phyloP scores from a whole-genome alignment of 495 filamentous ascomycete species.

The Gamarada debralockiae region DNA sequence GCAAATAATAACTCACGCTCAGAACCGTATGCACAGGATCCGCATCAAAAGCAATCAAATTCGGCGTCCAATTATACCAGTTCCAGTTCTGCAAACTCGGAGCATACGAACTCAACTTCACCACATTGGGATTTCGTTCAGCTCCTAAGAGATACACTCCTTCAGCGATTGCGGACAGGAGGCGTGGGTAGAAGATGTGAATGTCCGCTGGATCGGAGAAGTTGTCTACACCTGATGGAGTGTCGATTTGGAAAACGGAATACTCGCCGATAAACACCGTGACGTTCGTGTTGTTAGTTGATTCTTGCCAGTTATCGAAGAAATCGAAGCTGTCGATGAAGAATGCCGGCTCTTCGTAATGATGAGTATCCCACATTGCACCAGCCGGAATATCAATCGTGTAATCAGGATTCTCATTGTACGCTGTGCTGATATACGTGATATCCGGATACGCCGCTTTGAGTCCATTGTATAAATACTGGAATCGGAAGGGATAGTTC shows the following conservation, averaged over 20 bases:
- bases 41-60: slow-evolving; percentile 21
- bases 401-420: slow-evolving; percentile 8
- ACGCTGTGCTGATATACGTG: slow-evolving; percentile 36
- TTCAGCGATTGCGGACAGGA: slow-evolving; percentile 32
- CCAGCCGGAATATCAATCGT: slow-evolving; percentile 11
- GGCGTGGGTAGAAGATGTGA: slow-evolving; percentile 13
- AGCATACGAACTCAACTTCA: slow-evolving; percentile 42
- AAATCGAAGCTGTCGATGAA: slow-evolving; percentile 43
- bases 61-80: slow-evolving; percentile 36
- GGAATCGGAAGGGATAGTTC: slow-evolving; percentile 44
- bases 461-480: slow-evolving; percentile 45
- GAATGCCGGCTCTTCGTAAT: slow-evolving; percentile 43
- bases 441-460: slow-evolving; percentile 44
- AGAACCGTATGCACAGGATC: slow-evolving; percentile 17
- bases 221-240: slow-evolving; percentile 18
- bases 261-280: slow-evolving; percentile 46
- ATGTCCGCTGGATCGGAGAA: slow-evolving; percentile 8
- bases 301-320: slow-evolving; percentile 43
- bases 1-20: slow-evolving; percentile 24
- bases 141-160: slow-evolving; percentile 54
- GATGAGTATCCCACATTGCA: slow-evolving; percentile 35
- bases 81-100: slow-evolving; percentile 41
- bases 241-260: slow-evolving; percentile 36
- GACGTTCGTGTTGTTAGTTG: slow-evolving; percentile 14
- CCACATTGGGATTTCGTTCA: slow-evolving; percentile 52